A percentile compares a stretch with the other conserved stretches of the same genome.
phyloP scores from a whole-genome alignment of 805 yeast species.

The Saccharomycopsis oosterbeekiorum region DNA sequence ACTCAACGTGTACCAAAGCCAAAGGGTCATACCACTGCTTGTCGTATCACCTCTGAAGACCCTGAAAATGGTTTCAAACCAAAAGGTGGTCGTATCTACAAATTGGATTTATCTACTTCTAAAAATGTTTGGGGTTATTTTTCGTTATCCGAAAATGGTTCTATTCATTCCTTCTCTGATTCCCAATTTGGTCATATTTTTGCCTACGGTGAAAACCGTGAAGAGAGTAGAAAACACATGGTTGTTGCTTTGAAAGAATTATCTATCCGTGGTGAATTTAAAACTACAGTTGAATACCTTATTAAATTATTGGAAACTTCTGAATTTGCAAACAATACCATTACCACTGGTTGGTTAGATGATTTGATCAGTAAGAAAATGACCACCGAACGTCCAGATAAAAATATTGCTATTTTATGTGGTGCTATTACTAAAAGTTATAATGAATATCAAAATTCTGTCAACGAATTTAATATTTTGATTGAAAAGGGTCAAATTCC shows the following conservation, averaged over 20 bases:
- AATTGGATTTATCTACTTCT: conserved; percentile 91
- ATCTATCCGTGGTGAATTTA: conserved; percentile 95
- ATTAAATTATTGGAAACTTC: conserved; percentile 93
- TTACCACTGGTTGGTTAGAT: conserved; percentile 98
- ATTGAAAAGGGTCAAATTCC: conserved; percentile 96
- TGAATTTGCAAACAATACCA: conserved; percentile 90
- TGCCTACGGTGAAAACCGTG: conserved; percentile 98
- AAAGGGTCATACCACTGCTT: conserved; percentile 97
- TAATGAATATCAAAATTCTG: conserved; percentile 60
- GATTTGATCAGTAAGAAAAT: conserved; percentile 87
- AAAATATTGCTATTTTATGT: conserved; percentile 80
- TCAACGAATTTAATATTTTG: conserved; percentile 59
- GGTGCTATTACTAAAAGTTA: conserved; percentile 98
- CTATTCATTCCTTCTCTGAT: conserved; percentile 95
- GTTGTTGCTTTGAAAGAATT: conserved; percentile 96
- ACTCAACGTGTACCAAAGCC: conserved; percentile 91
- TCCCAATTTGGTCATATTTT: conserved; percentile 99
- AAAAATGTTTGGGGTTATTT: conserved; percentile 99
- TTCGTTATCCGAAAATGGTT: conserved; percentile 92
- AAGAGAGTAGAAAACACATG: conserved; percentile 97
- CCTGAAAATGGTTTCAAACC: conserved; percentile 99
- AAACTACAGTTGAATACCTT: conserved; percentile 95
- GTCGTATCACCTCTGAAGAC: conserved; percentile 98
- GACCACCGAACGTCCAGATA: conserved; percentile 96
- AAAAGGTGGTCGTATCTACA: conserved; percentile 93